phyloP scores from a whole-genome alignment of 768 basidiomycete species.

The Leccinum uliginosum region DNA sequence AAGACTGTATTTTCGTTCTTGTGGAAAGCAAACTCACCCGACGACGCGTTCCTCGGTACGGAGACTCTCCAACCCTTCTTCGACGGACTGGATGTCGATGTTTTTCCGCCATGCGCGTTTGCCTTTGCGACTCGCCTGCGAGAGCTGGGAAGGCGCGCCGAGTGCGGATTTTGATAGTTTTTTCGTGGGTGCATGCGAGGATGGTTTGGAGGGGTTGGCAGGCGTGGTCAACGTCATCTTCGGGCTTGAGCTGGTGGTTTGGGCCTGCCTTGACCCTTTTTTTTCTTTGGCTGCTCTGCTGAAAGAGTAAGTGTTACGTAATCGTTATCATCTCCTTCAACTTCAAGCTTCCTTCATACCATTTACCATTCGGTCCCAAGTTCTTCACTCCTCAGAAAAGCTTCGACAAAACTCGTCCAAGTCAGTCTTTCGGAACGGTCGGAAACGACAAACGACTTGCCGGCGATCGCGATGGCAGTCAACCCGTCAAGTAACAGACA shows the following conservation, averaged over 20 bases:
- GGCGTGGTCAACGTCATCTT: slow-evolving; percentile 9
- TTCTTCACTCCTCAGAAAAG: too few relatives aligned
- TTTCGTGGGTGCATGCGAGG: slow-evolving; percentile 8
- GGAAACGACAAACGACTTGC: too few relatives aligned
- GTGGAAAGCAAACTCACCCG: slow-evolving; percentile 47
- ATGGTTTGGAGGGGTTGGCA: neutral
- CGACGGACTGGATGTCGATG: slow-evolving; percentile 78
- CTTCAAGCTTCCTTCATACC: too few relatives aligned
- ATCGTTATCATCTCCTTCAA: too few relatives aligned
- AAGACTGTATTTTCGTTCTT: neutral
- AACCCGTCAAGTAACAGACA: neutral
- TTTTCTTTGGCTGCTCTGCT: neutral
- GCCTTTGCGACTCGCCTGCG: slow-evolving; percentile 79
- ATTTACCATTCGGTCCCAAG: too few relatives aligned
- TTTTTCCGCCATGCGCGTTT: slow-evolving; percentile 94
- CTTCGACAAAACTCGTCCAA: too few relatives aligned
- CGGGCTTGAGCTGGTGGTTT: neutral
- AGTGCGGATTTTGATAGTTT: slow-evolving; percentile 5
- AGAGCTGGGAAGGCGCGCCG: slow-evolving; percentile 28
- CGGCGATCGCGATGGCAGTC: too few relatives aligned
- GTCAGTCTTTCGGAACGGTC: too few relatives aligned
- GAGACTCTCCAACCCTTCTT: slow-evolving; percentile 68
- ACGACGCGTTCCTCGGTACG: slow-evolving; percentile 77
- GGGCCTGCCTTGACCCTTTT: neutral
- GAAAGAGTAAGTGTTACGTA: neutral